Evolutionary conservation across 2,329 filamentous ascomycete species (phyloP), one percentile per base, ranked within the genome.

Genomic region (Cadophora luteo-olivacea): DNA sequence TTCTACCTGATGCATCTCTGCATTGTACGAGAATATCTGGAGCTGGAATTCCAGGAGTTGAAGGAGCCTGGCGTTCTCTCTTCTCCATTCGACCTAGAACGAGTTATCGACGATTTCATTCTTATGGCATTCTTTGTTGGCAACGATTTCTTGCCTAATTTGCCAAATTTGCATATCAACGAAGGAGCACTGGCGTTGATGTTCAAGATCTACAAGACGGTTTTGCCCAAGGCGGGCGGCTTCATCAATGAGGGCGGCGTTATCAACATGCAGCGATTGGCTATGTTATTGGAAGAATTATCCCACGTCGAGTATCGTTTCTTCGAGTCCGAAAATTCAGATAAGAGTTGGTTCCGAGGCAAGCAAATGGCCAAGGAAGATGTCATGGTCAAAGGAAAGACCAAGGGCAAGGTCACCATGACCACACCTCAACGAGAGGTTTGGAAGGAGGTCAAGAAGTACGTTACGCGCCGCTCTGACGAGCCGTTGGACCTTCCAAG

Each of bases 91-190:
- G 92, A 99, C 78, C 91, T 99, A 86, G 96, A 99, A 83, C 89
- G 92, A 72, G 89, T 99, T 77, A 98, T 99, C 82, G 96, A 99
- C 79, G 96, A 99, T 84, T 99, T 99, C 81, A 98, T 99, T 78
- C 87, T 99, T 70, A 97, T 99, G 94, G 95, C 94, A 60, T 99
- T 99, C 83, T 99, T 99, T 80, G 93, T 99, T 76, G 96, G 96
- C 78, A 99, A 99, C 81, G 96, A 99, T 86, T 99, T 99, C 83
- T 86, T 99, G 80, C 96, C 96, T 3, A 97, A 99, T 81, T 85
- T 99, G 68, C 97, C 97, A 5, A 93, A 97, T 77, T 82, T 99
- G 72, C 96, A 99, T 81, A 99, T 99, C 81, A 99, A 99, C 80
- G 97, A 99, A 81, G 97, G 96, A 72, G 96, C 97, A 25, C 83